Conservation (phyloP, 2,329 filamentous ascomycete species). For the Annulohypoxylon truncatum region DNA sequence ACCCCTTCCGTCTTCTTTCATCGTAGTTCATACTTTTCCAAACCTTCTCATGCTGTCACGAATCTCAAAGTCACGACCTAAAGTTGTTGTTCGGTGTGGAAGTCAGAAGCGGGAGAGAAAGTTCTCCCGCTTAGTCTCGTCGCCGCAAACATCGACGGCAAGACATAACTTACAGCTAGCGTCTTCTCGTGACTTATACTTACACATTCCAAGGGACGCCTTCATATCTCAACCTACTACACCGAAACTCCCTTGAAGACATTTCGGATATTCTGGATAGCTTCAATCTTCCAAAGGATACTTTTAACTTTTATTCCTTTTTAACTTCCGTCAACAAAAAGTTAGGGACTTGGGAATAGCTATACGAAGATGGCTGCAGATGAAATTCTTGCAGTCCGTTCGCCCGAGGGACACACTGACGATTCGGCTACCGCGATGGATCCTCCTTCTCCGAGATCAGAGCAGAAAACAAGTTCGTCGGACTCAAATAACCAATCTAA, state of each 20-base stretch:
- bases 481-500: slow-evolving; percentile 43
- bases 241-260: slow-evolving; percentile 22
- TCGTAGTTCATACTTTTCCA: slow-evolving; percentile 29
- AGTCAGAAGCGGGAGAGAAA: slow-evolving; percentile 38
- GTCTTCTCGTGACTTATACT: slow-evolving; percentile 34
- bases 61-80: slow-evolving; percentile 34
- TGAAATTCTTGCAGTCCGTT: slow-evolving; percentile 41
- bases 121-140: slow-evolving; percentile 30
- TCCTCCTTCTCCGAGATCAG: slow-evolving; percentile 32
- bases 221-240: slow-evolving; percentile 21
- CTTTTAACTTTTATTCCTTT: slow-evolving; percentile 21
- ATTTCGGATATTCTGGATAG: slow-evolving; percentile 9
- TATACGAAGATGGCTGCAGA: slow-evolving; percentile 43
- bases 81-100: slow-evolving; percentile 44
- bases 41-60: slow-evolving; percentile 45
- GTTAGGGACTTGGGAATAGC: slow-evolving; percentile 8
- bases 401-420: slow-evolving; percentile 43
- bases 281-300: slow-evolving; percentile 1
- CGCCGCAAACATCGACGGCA: slow-evolving; percentile 40
- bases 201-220: slow-evolving; percentile 18
- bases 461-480: slow-evolving; percentile 23
- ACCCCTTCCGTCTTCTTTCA: slow-evolving; percentile 33
- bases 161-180: slow-evolving; percentile 31
- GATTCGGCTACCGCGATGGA: slow-evolving; percentile 37
- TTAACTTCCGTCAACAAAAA: slow-evolving; percentile 6